Percentiles rank a stretch among this genome's conserved stretches.
Evolutionary conservation across 2,329 filamentous ascomycete genomes (phyloP).

Genomic region (Xylaria sp.): DNA sequence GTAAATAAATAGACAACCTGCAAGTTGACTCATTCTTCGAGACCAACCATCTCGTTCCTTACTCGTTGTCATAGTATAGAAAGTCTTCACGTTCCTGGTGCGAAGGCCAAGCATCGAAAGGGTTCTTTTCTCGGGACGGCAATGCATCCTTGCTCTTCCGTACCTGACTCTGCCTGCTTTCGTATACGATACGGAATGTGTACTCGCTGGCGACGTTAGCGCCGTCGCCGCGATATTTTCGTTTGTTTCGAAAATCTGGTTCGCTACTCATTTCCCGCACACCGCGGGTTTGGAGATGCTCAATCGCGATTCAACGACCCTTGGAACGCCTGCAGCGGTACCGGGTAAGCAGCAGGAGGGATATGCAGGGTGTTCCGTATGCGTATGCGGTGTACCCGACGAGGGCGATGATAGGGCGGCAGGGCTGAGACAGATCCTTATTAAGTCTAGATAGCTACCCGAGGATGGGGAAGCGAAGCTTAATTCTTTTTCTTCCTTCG

Average conservation of each 20-base stretch:
- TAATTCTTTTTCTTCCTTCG: neutral
- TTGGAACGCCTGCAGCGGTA: no score
- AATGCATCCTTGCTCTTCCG: no score
- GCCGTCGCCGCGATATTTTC: neutral
- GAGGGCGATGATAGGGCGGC: conserved; percentile 3
- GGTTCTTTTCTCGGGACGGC: no score
- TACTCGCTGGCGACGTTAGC: neutral
- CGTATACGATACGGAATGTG: neutral
- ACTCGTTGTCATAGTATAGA: no score
- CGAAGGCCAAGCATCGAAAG: no score
- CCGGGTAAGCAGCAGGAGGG: neutral
- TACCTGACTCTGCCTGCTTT: no score
- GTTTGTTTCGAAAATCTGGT: neutral
- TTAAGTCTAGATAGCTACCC: neutral
- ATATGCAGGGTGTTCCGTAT: neutral
- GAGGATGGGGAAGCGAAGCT: conserved; percentile 7
- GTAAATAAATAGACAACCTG: no score
- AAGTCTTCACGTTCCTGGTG: no score
- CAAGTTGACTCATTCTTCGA: no score
- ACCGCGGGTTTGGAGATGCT: conserved; percentile 9
- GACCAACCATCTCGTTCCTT: no score
- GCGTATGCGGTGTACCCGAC: neutral
- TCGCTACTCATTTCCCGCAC: neutral
- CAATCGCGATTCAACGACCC: neutral
- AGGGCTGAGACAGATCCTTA: conserved; percentile 11